Evolutionary conservation across 148 eudicot genomes (phyloP), one percentile per base, ranked within the genome.

Genomic region (Rhododendron kiyosumense): DNA sequence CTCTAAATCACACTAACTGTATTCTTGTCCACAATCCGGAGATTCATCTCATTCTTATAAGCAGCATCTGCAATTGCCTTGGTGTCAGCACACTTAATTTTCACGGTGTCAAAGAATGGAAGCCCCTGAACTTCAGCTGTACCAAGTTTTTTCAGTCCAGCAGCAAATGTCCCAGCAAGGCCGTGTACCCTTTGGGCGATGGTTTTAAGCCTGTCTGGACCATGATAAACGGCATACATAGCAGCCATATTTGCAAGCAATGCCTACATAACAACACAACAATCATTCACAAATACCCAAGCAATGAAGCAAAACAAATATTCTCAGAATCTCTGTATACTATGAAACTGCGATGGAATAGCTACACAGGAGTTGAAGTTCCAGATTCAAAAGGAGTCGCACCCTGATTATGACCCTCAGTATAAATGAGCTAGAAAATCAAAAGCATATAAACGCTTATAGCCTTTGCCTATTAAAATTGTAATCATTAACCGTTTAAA

Each of bases 241-340:
- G 96, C 99, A 91, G 99, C 98, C 99, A 96, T 96, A 90, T 96
- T 96, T 86, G 98, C 99, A 88, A 96, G 94, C 93, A 96, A 88
- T 65, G 98, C 98, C 99, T 96, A 78, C 85, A 90, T 15, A 89
- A 85, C 78, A 86, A 52, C 51, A 85, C 73, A 14, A 34, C 22
- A 85, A n/a, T 63, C 3, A 36, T 51, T 76, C 22, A 28, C 73
- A 69, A 28, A 69, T 69, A 28, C 34, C 36, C 36, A 69, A 69
- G 32, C 73, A n/a, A 65, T 3, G 75, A 51, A 54, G 13, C 45
- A 51, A 74, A 36, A 36, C 79, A 74, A 52, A 18, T 49, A 24
- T 69, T 69, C 75, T 69, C 75, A 69, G 51, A 48, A 74, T 7
- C n/a, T 2, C n/a, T 2, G 4, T 20, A 22, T 14, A 74, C 24